phyloP scores from a whole-genome alignment of 441 rosid genomes.

The Populus hybrid region DNA sequence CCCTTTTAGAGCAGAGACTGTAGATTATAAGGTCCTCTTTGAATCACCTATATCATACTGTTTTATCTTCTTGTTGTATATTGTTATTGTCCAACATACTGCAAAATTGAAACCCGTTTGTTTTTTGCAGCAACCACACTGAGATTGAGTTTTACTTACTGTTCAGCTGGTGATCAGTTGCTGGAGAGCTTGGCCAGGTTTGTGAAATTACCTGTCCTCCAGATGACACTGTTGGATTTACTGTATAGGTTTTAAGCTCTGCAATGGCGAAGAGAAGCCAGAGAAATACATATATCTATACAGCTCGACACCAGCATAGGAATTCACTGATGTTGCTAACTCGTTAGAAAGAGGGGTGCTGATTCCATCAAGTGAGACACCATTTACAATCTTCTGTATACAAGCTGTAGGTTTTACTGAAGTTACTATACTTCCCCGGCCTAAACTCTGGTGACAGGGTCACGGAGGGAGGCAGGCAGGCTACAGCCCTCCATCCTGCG shows the following conservation, averaged over 20 bases:
- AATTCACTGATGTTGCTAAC: conserved; percentile 18
- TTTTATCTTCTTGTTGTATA: neutral
- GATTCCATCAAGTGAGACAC: conserved; percentile 21
- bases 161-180: conserved; percentile 20
- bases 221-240: conserved; percentile 21
- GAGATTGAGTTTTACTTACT: conserved; percentile 18
- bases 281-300: conserved; percentile 9
- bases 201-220: conserved; percentile 6
- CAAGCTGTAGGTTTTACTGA: conserved; percentile 25
- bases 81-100: neutral
- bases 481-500: conserved; percentile 13
- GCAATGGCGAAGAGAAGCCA: conserved; percentile 13
- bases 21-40: neutral
- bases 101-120: neutral
- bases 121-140: conserved; percentile 40
- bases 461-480: conserved; percentile 12
- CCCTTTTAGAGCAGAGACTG: neutral
- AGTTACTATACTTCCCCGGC: neutral
- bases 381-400: conserved; percentile 22
- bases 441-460: conserved; percentile 10
- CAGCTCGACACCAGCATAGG: conserved; percentile 17
- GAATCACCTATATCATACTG: neutral
- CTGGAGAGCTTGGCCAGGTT: conserved; percentile 20
- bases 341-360: conserved; percentile 23
- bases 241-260: conserved; percentile 1